Base-by-base conservation (phyloP, 2,329 filamentous ascomycete genomes). In the Verticillium dahliae region DNA sequence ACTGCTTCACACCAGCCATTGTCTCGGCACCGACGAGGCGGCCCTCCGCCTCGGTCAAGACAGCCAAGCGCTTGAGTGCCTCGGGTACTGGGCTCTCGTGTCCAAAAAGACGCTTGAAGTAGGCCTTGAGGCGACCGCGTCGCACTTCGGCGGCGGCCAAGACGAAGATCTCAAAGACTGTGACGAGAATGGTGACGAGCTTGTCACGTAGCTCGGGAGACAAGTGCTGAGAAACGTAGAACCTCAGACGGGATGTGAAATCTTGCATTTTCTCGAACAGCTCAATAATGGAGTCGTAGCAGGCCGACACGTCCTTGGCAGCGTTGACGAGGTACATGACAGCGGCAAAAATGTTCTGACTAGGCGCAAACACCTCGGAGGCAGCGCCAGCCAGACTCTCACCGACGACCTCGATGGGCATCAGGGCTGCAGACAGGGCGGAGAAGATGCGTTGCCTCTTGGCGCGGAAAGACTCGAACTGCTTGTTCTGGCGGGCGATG, bases 91-190 rank as follows among this genome's bases (percentile, higher is more conserved):
- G 73, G 41, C 73, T 77, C 27, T 75, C 76, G 6, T 70, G 70
- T 5, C 76, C 75, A 14, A 79, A 68, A 1, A 81, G 67, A 7
- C 72, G 70, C 59, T 74, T 76, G 60, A 78, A 74, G 59, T 76
- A 78, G 1, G 77, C 70, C 62, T 75, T 77, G 60, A 78, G 62
- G 18, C 77, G 74, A 27, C 79, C 79, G 1, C 71, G 71, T 1
- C 72, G 72, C 37, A 80, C 72, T 57, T 76, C 74, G 62, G 78
- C 77, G 18, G 73, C 73, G 0, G 79, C 75, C 0, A 79, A 65
- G 9, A 80, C 72, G 35, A 81, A 73, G 4, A 81, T 75, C 61
- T 81, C 74, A 39, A 81, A 77, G 0, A 81, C 62, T 0, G 76
- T 73, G 0, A 75, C 75, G 2, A 81, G 69, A 6, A 81, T 78